Conservation (phyloP, 108 stramenopile genomes). For the Pseudonitzschia delicatissima region DNA sequence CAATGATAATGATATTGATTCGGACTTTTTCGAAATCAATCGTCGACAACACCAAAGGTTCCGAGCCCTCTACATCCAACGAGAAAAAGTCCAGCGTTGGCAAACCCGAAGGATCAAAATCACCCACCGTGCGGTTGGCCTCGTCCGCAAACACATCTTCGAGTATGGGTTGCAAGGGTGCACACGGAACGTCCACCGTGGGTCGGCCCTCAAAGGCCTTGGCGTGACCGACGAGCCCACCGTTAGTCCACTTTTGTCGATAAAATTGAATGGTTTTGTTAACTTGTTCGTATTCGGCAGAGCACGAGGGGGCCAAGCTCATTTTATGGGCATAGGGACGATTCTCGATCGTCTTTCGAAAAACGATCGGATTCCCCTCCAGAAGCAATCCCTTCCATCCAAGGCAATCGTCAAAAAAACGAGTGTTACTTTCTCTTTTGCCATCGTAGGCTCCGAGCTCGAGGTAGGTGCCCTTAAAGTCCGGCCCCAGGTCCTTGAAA, state of each 20-base stretch:
- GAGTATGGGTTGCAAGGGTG: constrained; percentile 39
- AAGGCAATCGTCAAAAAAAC: constrained; percentile 51
- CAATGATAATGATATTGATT: constrained; percentile 60
- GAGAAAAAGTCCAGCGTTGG: constrained; percentile 39
- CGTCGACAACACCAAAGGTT: constrained; percentile 44
- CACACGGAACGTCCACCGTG: constrained; percentile 53
- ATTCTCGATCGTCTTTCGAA: constrained; percentile 27
- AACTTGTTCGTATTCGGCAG: not conserved
- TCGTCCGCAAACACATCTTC: constrained; percentile 34
- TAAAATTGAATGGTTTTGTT: constrained; percentile 31
- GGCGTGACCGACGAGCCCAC: constrained; percentile 28
- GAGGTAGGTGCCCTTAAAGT: constrained; percentile 40
- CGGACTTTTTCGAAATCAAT: constrained; percentile 48
- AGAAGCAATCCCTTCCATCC: constrained; percentile 53
- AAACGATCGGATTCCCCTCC: constrained; percentile 46
- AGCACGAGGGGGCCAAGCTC: constrained; percentile 52
- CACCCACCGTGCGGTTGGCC: too few relatives aligned
- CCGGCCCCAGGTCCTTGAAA: constrained; percentile 12
- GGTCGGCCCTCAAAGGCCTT: constrained; percentile 4
- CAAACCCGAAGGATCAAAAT: too few relatives aligned
- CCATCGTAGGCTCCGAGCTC: constrained; percentile 66
- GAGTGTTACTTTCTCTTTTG: constrained; percentile 44
- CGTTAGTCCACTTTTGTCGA: constrained; percentile 39
- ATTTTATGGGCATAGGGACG: constrained; percentile 48
- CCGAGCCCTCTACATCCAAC: constrained; percentile 70